These are phyloP conservation scores for Polytrichum commune DNA, from an alignment of 225 moss, liverwort and hornwort species.

Conservation along the genomic window DNA sequence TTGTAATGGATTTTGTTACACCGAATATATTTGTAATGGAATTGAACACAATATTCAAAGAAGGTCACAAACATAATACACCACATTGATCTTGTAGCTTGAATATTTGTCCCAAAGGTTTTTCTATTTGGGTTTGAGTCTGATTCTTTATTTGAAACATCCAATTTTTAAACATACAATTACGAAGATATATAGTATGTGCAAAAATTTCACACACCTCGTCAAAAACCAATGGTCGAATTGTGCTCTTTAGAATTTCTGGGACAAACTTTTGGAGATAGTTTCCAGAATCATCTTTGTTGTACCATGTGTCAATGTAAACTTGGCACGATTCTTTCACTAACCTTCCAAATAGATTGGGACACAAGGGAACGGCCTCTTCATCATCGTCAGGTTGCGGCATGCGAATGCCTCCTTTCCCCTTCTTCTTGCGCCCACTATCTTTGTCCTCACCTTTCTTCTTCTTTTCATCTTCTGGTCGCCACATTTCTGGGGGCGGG, in stretches of 20 bases:
- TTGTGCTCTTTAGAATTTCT: constrained; percentile 56
- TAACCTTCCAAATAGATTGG: constrained; percentile 68
- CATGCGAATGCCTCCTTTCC: constrained; percentile 54
- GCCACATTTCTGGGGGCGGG: constrained; percentile 63
- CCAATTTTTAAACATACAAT: too few relatives aligned
- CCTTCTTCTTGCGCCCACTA: constrained; percentile 31
- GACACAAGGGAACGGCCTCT: constrained; percentile 48
- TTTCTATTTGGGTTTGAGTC: too few relatives aligned
- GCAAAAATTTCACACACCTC: constrained; percentile 27
- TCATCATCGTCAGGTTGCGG: constrained; percentile 24
- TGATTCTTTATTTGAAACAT: too few relatives aligned
- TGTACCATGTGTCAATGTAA: constrained; percentile 73
- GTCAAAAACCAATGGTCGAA: constrained; percentile 78
- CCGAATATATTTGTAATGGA: too few relatives aligned
- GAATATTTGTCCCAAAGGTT: too few relatives aligned
- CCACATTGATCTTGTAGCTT: too few relatives aligned
- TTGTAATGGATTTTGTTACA: too few relatives aligned
- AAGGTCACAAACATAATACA: too few relatives aligned
- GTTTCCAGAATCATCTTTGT: constrained; percentile 80
- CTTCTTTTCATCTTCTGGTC: constrained; percentile 65
- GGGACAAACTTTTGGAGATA: constrained; percentile 70
- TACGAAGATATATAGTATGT: too few relatives aligned
- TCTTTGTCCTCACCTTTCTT: constrained; percentile 30
- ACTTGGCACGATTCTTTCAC: constrained; percentile 53
- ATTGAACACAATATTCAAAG: too few relatives aligned